Evolutionary conservation across 768 basidiomycete genomes (phyloP).

Genomic region (Lactarius tabidus): DNA sequence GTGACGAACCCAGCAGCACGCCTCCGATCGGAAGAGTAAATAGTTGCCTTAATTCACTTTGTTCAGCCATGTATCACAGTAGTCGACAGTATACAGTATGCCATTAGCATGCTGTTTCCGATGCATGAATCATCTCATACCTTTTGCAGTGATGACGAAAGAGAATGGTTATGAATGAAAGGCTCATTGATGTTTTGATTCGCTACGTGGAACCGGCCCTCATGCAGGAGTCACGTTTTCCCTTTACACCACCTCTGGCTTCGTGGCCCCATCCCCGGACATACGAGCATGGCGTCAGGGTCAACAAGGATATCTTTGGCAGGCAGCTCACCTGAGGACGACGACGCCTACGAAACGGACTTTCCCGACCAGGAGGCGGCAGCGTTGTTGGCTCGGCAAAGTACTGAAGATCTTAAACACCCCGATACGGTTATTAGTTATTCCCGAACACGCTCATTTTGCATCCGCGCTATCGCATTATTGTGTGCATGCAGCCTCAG

Average conservation of each 20-base stretch:
- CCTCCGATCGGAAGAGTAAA: slow-evolving; percentile 87
- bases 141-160: neutral
- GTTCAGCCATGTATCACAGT: slow-evolving; percentile 49
- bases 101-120: slow-evolving; percentile 1
- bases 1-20: slow-evolving; percentile 91
- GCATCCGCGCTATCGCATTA: slow-evolving; percentile 57
- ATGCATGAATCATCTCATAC: neutral
- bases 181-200: neutral
- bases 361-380: slow-evolving; percentile 1
- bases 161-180: neutral
- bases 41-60: slow-evolving; percentile 42
- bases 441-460: slow-evolving; percentile 32
- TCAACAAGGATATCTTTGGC: neutral
- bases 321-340: neutral
- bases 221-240: neutral
- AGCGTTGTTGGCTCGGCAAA: neutral
- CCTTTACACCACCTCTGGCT: neutral
- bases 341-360: neutral
- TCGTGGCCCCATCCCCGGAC: neutral
- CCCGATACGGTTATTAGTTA: neutral
- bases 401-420: neutral
- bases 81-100: slow-evolving; percentile 31
- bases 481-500: slow-evolving; percentile 70
- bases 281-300: neutral
- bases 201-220: neutral